Evolutionary conservation across 805 yeast species (phyloP), one percentile per base, ranked within the genome.

Genomic region (Saturnispora zaruensis): DNA sequence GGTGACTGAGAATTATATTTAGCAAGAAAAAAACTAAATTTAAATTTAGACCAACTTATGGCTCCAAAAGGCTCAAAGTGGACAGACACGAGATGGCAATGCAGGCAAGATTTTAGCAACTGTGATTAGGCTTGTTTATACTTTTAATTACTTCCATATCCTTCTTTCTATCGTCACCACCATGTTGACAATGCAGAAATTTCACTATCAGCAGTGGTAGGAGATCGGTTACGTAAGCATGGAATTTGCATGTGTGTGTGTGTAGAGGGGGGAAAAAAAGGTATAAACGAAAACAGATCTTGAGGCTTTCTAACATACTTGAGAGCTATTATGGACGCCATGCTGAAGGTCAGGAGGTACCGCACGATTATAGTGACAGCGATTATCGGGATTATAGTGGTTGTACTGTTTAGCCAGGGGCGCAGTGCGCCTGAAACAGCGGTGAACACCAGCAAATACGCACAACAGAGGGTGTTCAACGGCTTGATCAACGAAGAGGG

Each of bases 401-500:
- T 36, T 2, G 23, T 36, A 1, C 40, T 36, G 23, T 36, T 36
- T 16, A 36, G 3, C 40, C 40, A 36, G 13, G 40, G 40, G 5
- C 21, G 11, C 23, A 16, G 23, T 11, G 23, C 24, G 20, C 21
- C 40, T 11, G 5, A 11, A 3, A 18, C 40, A 6, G 11, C 11
- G 6, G 11, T 36, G 9, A 23, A 20, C 13, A 16, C 3, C 7
- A 36, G 20, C 6, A 24, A 44, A 6, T 8, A 44, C 18, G 2
- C 47, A 5, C 32, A 33, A 11, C 16, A 20, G 3, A 14, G 24
- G 6, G 41, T 46, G 14, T 46, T 28, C 32, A 46, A 46, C 18
- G 49, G 49, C 4, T 18, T 46, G 18, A 30, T 46, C n/a, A 30
- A 21, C 38, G 49, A 46, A n/a, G 49, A 46, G 3, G 49, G 49